Percentiles rank a stretch among this genome's conserved stretches.
Evolutionary conservation across 2,329 filamentous ascomycete genomes (phyloP).

Genomic region (Pseudodiploospora longispora): DNA sequence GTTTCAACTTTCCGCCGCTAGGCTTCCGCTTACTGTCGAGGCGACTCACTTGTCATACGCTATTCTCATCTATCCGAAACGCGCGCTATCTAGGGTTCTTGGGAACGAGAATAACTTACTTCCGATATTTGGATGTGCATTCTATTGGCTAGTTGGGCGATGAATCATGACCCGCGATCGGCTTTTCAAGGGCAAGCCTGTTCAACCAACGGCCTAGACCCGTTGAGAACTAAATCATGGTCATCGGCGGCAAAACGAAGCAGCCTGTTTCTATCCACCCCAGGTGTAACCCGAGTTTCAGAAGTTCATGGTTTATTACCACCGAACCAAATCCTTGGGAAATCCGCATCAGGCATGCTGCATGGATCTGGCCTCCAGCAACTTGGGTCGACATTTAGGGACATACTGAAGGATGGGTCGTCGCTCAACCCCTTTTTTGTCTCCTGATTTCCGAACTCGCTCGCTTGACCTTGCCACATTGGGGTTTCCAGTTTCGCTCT

Average conservation of each 20-base stretch:
- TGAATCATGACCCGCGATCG: background rate
- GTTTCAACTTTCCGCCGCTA: background rate
- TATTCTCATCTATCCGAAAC: background rate
- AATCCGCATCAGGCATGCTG: slow-evolving; percentile 1
- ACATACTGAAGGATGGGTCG: slow-evolving; percentile 1
- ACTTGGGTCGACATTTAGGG: slow-evolving; percentile 4
- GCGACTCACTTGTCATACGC: background rate
- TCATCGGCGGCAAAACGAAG: too few relatives aligned
- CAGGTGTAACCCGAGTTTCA: slow-evolving; percentile 4
- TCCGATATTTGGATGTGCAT: background rate
- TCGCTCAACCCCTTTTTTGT: slow-evolving; percentile 4
- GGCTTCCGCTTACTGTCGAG: background rate
- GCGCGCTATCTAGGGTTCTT: background rate
- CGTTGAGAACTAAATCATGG: background rate
- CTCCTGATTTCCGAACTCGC: slow-evolving; percentile 12
- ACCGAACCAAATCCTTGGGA: background rate
- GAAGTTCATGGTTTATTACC: background rate
- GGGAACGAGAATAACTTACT: too few relatives aligned
- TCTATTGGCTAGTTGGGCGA: background rate
- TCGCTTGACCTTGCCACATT: slow-evolving; percentile 23
- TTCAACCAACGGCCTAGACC: background rate
- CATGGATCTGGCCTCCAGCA: slow-evolving; percentile 1
- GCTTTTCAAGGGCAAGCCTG: background rate
- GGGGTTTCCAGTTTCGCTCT: slow-evolving; percentile 1
- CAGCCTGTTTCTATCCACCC: background rate